phyloP scores from a whole-genome alignment of 176 grass and related monocot species.

The Alloteropsis semialata region DNA sequence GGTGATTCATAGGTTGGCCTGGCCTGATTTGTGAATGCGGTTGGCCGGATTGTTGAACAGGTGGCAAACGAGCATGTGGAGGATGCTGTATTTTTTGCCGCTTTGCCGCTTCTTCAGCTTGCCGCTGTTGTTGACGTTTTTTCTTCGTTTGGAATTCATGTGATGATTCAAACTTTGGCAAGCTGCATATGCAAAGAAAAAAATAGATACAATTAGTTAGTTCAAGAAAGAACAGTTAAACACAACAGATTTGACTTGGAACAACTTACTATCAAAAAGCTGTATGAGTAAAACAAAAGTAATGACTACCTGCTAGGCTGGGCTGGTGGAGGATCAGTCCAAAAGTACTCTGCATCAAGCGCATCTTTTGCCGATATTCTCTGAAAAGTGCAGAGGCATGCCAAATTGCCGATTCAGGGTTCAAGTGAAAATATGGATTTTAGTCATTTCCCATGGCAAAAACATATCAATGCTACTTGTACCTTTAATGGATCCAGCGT shows the following conservation, averaged over 20 bases:
- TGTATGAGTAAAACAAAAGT: not conserved
- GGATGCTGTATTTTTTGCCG: constrained; percentile 82
- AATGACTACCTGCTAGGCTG: constrained; percentile 61
- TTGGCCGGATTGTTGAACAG: constrained; percentile 70
- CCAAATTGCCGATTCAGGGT: constrained; percentile 34
- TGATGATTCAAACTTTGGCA: constrained; percentile 78
- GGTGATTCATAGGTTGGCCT: constrained; percentile 55
- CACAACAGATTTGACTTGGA: not conserved
- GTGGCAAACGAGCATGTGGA: constrained; percentile 79
- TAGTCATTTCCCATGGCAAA: constrained; percentile 2
- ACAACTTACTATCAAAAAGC: not conserved
- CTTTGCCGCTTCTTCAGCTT: constrained; percentile 82
- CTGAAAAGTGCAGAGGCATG: constrained; percentile 37
- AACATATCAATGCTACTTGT: not conserved
- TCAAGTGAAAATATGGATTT: not conserved
- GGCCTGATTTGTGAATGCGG: constrained; percentile 59
- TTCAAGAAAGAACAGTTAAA: not conserved
- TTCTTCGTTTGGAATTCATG: constrained; percentile 96
- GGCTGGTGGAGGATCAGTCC: constrained; percentile 81
- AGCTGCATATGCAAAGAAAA: constrained; percentile 36
- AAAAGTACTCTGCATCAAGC: constrained; percentile 93
- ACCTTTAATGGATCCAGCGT: constrained; percentile 76
- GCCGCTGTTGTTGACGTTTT: constrained; percentile 82
- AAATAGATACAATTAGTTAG: not conserved
- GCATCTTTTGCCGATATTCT: constrained; percentile 91